Base-by-base conservation (phyloP, 306 rosid genomes). In the Dalbergia oliveri region DNA sequence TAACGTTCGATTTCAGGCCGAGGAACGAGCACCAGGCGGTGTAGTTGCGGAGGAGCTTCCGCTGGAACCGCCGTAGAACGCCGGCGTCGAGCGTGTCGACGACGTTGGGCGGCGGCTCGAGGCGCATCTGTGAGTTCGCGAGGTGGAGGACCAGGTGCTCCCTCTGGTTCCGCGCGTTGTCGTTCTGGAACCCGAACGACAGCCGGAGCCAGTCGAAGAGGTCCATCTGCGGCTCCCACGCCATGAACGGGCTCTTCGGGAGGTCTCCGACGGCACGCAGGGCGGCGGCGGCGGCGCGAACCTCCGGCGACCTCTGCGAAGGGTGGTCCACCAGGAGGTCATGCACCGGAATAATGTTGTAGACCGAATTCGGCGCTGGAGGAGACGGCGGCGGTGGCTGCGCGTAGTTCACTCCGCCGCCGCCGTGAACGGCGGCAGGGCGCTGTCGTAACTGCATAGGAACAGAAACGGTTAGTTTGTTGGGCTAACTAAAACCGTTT, bases 71-170 rank as follows among this genome's bases (percentile, higher is more conserved):
- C 11, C 79, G 82, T 4, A 94, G 86, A 15, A 94, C 97, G 5
- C 43, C 12, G 13, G 81, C 75, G 35, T 85, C 87, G n/a, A 94
- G 97, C 8, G 63, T 56, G 73, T 94, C 97, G 2, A 15, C 68
- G 11, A 58, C 9, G 4, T 54, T 6, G 0, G 94, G 97, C 8
- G 89, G 76, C 0, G 87, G 90, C 16, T 83, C 90, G 15, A 93
- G 87, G 8, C 95, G 97, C 99, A 94, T 93, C 92, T 94, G 99
- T 37, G 90, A 85, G 86, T 94, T 93, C 8, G 97, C 95, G 3
- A 94, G 86, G 81, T 94, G 99, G 62, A 94, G 99, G 8, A 94
- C 99, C 77, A 94, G 70, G 79, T 94, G 97, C 84, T 94, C 99
- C 76, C 99, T 81, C 82, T 94, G 99, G 87, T 94, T 94, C 81